A percentile compares a stretch with the other conserved stretches of the same genome.
These are phyloP conservation scores for Debaryomyces fabryi DNA, from an alignment of 1,139 yeast genomes.

Conservation along the genomic window DNA sequence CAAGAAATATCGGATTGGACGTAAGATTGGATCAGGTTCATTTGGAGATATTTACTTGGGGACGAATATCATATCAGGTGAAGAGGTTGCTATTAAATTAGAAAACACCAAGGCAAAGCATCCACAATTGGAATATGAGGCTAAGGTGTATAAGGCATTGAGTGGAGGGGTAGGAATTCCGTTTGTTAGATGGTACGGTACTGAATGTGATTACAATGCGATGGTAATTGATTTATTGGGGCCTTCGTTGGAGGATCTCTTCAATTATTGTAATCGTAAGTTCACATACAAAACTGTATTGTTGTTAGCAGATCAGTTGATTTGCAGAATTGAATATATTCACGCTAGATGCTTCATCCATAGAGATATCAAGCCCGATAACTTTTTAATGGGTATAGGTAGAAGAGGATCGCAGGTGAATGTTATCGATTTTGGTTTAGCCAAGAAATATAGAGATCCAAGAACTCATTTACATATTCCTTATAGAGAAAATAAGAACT, in stretches of 20 bases:
- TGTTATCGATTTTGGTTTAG: constrained; percentile 95
- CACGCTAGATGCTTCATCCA: constrained; percentile 96
- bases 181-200: constrained; percentile 95
- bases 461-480: constrained; percentile 95
- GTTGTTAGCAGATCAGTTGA: constrained; percentile 89
- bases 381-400: constrained; percentile 95
- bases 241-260: constrained; percentile 92
- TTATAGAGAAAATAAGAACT: constrained; percentile 91
- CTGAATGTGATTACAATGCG: constrained; percentile 95
- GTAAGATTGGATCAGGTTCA: constrained; percentile 96
- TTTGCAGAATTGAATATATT: constrained; percentile 91
- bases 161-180: constrained; percentile 99
- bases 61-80: constrained; percentile 92
- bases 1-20: constrained; percentile 90
- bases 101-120: constrained; percentile 91
- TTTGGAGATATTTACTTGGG: constrained; percentile 96
- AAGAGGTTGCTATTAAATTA: constrained; percentile 94
- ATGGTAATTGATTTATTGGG: constrained; percentile 96
- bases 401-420: constrained; percentile 94
- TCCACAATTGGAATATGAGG: constrained; percentile 96
- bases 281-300: constrained; percentile 93
- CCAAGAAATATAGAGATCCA: constrained; percentile 94
- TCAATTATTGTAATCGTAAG: constrained; percentile 92
- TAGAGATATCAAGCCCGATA: constrained; percentile 92
- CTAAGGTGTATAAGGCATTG: constrained; percentile 88